These are phyloP conservation scores for Alternaria gaisen DNA, from an alignment of 2,329 filamentous ascomycete genomes.

Conservation along the genomic window DNA sequence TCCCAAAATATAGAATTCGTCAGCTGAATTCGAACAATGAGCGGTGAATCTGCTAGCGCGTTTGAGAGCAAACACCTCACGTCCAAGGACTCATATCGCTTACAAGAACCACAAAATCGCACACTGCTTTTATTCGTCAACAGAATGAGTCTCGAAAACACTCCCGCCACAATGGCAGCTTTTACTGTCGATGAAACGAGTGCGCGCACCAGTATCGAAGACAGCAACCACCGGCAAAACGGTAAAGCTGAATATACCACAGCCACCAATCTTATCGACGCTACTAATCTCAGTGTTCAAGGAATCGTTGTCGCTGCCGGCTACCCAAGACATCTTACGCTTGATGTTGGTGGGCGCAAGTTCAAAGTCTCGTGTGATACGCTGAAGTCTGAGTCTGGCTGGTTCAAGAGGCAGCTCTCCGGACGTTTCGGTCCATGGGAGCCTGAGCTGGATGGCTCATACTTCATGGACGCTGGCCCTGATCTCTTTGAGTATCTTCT, in stretches of 20 bases:
- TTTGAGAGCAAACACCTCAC: not conserved
- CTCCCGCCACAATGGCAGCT: not conserved
- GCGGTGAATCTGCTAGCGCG: not conserved
- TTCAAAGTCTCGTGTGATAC: conserved; percentile 19
- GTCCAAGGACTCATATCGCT: not conserved
- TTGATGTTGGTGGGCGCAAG: conserved; percentile 26
- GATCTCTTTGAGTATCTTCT: conserved; percentile 43
- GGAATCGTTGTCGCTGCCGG: not conserved
- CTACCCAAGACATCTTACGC: conserved; percentile 19
- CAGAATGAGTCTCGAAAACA: not conserved
- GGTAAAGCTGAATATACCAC: not conserved
- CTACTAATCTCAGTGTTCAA: not conserved
- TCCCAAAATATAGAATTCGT: not conserved
- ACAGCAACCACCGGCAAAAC: not conserved
- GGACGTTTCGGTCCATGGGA: conserved; percentile 10
- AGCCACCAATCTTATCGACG: not conserved
- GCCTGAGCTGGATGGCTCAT: conserved; percentile 36
- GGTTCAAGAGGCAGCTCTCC: conserved; percentile 17
- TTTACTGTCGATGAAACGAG: not conserved
- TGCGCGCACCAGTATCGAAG: not conserved
- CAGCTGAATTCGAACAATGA: not conserved
- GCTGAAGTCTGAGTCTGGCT: conserved; percentile 18
- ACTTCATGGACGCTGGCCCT: conserved; percentile 53
- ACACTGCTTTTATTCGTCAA: not conserved
- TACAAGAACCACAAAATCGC: not conserved